Conservation (phyloP, 2,329 filamentous ascomycete species). For the Chaetomiaceae sp. region DNA sequence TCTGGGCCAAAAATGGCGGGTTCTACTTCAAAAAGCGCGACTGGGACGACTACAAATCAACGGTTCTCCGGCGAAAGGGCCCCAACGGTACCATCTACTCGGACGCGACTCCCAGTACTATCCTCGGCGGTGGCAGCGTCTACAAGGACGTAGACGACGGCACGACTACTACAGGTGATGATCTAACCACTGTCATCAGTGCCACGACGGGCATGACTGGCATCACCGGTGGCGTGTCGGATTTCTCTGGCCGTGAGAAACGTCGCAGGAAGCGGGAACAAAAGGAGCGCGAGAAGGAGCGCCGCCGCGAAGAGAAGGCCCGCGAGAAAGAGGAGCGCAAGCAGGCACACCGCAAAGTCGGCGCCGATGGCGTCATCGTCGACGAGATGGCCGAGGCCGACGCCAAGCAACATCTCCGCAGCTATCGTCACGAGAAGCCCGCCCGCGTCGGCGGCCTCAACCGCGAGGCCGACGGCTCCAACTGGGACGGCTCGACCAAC, state of each 20-base stretch:
- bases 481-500: constrained; percentile 68
- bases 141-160: constrained; percentile 62
- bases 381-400: constrained; percentile 59
- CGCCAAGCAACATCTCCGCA: constrained; percentile 63
- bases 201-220: constrained; percentile 45
- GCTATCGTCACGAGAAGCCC: constrained; percentile 79
- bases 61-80: constrained; percentile 80
- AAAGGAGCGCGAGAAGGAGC: constrained; percentile 33
- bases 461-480: constrained; percentile 67
- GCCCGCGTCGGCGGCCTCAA: constrained; percentile 88
- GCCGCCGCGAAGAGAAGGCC: constrained; percentile 26
- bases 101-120: constrained; percentile 74
- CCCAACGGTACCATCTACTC: constrained; percentile 82
- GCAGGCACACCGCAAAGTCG: constrained; percentile 39
- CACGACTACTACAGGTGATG: constrained; percentile 35
- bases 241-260: constrained; percentile 50
- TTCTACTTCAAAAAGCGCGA: constrained; percentile 80
- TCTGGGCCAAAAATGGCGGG: constrained; percentile 94
- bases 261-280: constrained; percentile 47
- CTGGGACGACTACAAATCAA: constrained; percentile 98
- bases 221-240: constrained; percentile 52
- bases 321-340: constrained; percentile 41
- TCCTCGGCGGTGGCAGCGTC: constrained; percentile 81
- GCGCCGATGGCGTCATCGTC: constrained; percentile 55
- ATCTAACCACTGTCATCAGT: constrained; percentile 37